A percentile compares a stretch with the other conserved stretches of the same genome.
Evolutionary conservation across 2,329 filamentous ascomycete genomes (phyloP).

Genomic region (Trichothecium sympodiale): DNA sequence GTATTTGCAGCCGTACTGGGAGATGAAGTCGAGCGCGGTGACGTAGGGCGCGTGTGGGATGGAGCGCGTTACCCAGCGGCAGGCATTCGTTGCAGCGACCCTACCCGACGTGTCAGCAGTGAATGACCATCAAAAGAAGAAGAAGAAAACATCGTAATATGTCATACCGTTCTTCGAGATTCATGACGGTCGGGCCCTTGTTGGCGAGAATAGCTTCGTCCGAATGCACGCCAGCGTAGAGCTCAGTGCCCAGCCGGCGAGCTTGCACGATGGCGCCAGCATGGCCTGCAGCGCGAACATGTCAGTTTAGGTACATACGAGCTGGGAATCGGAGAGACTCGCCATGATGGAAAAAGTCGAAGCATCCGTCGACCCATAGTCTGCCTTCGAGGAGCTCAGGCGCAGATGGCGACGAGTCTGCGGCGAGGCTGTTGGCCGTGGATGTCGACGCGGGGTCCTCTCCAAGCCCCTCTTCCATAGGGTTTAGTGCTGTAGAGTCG

Average conservation of each 20-base stretch:
- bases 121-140: too few species aligned
- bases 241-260: constrained; percentile 76
- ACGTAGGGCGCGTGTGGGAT: constrained; percentile 87
- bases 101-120: constrained; percentile 34
- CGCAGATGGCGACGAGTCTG: constrained; percentile 28
- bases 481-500: too few species aligned
- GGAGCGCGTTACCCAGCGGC: constrained; percentile 83
- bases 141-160: too few species aligned
- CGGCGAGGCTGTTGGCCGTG: too few species aligned
- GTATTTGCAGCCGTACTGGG: constrained; percentile 88
- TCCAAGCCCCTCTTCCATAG: too few species aligned
- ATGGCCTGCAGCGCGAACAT: constrained; percentile 58
- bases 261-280: constrained; percentile 95
- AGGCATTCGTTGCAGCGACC: constrained; percentile 82
- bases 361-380: constrained; percentile 98
- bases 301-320: not conserved
- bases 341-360: constrained; percentile 98
- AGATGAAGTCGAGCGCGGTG: constrained; percentile 85
- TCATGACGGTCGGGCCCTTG: constrained; percentile 98
- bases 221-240: constrained; percentile 88
- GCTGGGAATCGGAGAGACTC: constrained; percentile 11
- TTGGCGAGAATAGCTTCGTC: constrained; percentile 93
- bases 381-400: constrained; percentile 53
- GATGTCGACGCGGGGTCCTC: too few species aligned
- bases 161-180: constrained; percentile 67